Evolutionary conservation across 2,329 filamentous ascomycete species (phyloP), one percentile per base, ranked within the genome.

Genomic region (Penicillium carneum): DNA sequence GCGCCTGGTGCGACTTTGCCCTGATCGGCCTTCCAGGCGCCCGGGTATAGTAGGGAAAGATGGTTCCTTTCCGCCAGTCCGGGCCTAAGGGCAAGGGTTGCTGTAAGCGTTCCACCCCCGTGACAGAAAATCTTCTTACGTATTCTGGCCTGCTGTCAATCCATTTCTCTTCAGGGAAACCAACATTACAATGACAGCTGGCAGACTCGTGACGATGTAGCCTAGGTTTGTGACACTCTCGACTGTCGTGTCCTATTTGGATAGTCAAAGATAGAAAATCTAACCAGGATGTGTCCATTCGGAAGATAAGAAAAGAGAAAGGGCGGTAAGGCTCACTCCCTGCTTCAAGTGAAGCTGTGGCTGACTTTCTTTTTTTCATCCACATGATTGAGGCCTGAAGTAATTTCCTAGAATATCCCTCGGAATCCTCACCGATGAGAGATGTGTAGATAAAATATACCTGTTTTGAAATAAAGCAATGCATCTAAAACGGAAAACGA

Each of bases 131-230:
- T 23, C 55, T 12, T 47, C 31, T 48, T 39, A 41, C 29, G 46
- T 48, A 36, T 36, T 29, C 14, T 34, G 43, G 33, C 39, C 42
- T 60, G 59, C 47, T 53, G 56, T 59, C 53, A 47, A 61, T 54
- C 34, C 16, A 14, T 20, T 14, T 47, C 41, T 23, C 34, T 38
- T 53, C 39, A 46, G 33, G 36, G 33, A 53, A 57, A 23, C 20
- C 29, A 47, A 51, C 46, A 55, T 39, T 36, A 61, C 53, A 49
- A 62, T 66, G 65, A 66, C 68, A 70, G 61, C 61, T 69, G 65
- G 66, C 68, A 66, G 52, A 54, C 68, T 64, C 67, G 67, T 70
- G 68, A 70, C 65, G 61, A 48, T 56, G 59, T 50, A 55, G 48
- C 38, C 38, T 52, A 20, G 62, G 46, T 62, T 42, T 69, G 67